A percentile compares a stretch with the other conserved stretches of the same genome.
Evolutionary conservation across 192 early-diverging fungal species (phyloP).

Genomic region (Entomortierella lignicola): DNA sequence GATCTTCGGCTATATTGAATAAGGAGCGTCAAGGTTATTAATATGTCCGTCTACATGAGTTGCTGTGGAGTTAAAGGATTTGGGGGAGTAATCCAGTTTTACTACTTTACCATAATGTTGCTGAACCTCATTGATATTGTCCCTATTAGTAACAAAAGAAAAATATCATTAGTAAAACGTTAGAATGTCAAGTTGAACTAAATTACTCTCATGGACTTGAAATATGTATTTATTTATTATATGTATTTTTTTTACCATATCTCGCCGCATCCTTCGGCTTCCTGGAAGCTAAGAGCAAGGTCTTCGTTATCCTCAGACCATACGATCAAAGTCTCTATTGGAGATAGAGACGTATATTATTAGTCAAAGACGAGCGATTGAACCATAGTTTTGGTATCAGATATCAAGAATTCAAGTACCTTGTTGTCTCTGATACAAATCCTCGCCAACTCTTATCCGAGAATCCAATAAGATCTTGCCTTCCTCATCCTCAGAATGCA

Average conservation of each 20-base stretch:
- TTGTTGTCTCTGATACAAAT: conserved; percentile 86
- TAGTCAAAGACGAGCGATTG: not conserved
- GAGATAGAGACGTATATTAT: not conserved
- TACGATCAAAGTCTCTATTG: conserved; percentile 92
- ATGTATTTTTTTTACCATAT: conserved; percentile 47
- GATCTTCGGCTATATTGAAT: conserved; percentile 31
- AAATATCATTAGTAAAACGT: not conserved
- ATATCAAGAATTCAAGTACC: conserved; percentile 57
- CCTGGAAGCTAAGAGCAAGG: conserved; percentile 94
- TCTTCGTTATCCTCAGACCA: conserved; percentile 87
- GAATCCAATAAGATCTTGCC: conserved; percentile 75
- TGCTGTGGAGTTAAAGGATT: not conserved
- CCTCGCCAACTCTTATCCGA: conserved; percentile 75
- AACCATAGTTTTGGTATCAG: too few relatives aligned
- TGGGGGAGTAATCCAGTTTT: not conserved
- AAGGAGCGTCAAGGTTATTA: not conserved
- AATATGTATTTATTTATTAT: too few relatives aligned
- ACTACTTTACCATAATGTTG: conserved; percentile 49
- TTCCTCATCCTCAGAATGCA: conserved; percentile 71
- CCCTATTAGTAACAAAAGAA: conserved; percentile 19
- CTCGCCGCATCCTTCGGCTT: conserved; percentile 85
- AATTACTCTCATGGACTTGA: too few relatives aligned
- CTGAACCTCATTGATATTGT: conserved; percentile 46
- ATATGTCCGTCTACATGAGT: not conserved
- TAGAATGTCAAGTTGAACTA: not conserved